Percentiles rank a stretch among this genome's conserved stretches.
phyloP scores from a whole-genome alignment of 23 red algal species.

The Chondrus crispus region DNA sequence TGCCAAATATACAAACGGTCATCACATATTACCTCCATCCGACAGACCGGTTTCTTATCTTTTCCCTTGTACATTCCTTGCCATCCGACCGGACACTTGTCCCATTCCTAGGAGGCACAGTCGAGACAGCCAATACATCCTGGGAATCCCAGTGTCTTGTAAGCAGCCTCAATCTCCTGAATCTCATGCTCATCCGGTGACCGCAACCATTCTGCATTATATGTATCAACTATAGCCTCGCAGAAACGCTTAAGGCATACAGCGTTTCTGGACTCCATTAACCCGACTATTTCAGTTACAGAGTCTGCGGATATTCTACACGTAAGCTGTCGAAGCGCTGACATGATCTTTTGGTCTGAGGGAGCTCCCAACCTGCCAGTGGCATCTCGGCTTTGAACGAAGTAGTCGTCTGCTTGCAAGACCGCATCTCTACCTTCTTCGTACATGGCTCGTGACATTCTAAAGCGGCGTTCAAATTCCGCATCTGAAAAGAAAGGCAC shows the following conservation, averaged over 20 bases:
- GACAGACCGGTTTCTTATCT: background rate
- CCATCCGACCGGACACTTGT: constrained; percentile 15
- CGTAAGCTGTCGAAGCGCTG: background rate
- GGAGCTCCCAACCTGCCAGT: background rate
- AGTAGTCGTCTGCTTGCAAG: background rate
- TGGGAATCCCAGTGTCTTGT: background rate
- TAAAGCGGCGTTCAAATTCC: background rate
- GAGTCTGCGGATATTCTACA: background rate
- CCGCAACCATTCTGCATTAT: background rate
- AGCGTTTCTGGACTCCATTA: background rate
- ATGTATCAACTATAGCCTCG: background rate
- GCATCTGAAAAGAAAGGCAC: background rate
- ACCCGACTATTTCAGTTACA: background rate
- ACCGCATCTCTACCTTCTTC: background rate
- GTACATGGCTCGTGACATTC: background rate
- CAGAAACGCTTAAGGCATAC: background rate
- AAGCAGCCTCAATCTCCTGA: background rate
- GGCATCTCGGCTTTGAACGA: background rate
- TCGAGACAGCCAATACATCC: background rate
- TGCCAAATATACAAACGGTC: constrained; percentile 39
- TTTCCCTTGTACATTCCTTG: constrained; percentile 16
- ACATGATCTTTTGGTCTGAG: background rate
- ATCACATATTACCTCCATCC: constrained; percentile 68
- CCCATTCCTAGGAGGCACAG: background rate
- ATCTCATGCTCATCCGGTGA: background rate